Conservation (phyloP, 345 rosid genomes). For the Conringia planisiliqua region DNA sequence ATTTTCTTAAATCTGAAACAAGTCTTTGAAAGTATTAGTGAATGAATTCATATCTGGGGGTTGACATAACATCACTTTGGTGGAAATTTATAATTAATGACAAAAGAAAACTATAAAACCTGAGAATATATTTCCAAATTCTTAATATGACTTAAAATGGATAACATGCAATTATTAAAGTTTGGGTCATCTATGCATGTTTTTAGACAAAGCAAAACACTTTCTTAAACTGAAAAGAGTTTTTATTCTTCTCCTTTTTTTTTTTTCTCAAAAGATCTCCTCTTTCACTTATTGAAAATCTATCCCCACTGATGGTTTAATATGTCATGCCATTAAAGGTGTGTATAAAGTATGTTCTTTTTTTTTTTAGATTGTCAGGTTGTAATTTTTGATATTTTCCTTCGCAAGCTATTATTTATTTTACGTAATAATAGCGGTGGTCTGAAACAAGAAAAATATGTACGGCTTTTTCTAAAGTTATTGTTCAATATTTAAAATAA, state of each 20-base stretch:
- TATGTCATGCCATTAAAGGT: conserved; percentile 17
- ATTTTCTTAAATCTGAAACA: too few relatives aligned
- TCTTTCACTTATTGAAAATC: not conserved
- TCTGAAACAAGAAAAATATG: too few relatives aligned
- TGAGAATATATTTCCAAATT: not conserved
- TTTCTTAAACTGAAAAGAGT: not conserved
- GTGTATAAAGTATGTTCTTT: not conserved
- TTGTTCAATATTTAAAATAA: too few relatives aligned
- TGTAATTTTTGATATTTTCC: too few relatives aligned
- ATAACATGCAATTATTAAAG: conserved; percentile 4
- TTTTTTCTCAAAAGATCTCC: not conserved
- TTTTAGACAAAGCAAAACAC: not conserved
- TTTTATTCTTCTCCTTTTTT: not conserved
- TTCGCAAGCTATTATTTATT: too few relatives aligned
- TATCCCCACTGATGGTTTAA: conserved; percentile 10
- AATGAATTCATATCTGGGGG: too few relatives aligned
- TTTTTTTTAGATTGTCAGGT: too few relatives aligned
- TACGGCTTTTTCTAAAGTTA: too few relatives aligned
- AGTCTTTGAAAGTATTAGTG: not conserved
- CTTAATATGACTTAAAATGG: not conserved
- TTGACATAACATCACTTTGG: not conserved
- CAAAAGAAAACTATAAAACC: not conserved
- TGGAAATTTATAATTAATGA: not conserved
- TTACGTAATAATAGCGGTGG: too few relatives aligned
- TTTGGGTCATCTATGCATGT: not conserved